Base-by-base conservation (phyloP, 768 basidiomycete genomes). In the Boletus pseudo-olivaceus region DNA sequence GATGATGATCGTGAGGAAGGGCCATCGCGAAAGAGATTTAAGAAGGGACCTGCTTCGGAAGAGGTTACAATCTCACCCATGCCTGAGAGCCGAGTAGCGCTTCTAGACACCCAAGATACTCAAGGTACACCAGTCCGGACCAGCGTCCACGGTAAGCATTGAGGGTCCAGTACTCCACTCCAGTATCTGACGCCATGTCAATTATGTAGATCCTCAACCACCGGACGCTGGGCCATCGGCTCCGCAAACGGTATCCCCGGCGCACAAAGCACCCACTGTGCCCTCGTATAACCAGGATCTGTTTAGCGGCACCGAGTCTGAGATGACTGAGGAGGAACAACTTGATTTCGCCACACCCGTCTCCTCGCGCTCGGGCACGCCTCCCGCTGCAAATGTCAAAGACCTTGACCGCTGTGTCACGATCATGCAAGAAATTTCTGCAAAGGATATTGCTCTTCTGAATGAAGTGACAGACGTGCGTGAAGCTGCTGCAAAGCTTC, bases 361-460 rank as follows among this genome's bases (percentile, higher is more conserved):
- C 15, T 72, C 65, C 11, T 64, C 62, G n/a, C 57, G 65, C 3
- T 34, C 55, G 3, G 58, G 59, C 20, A 71, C 64, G 6, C 64
- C 64, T 20, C 53, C 49, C 1, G 32, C 49, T 1, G 55, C 66
- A 19, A 58, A 59, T 8, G 48, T 60, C 7, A 40, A 51, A 3
- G 47, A 66, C 26, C 61, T 72, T 11, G 19, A 58, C 7, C 64
- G 60, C 9, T 60, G 59, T 23, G 67, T 70, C 34, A 40, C 35
- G 5, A 63, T 72, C 40, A 72, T 72, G 64, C 57, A 39, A 34
- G 51, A 60, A 11, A 60, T 70, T 29, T 60, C 64, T 17, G 30
- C 15, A 1, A 50, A 62, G 17, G 66, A 72, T 27, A 32, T 53
- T 4, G 38, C 7, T 3, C 37, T 64, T 23, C 38, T 72, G 35